Percentiles rank a stretch among this genome's conserved stretches.
phyloP scores from a whole-genome alignment of 768 basidiomycete species.

The Coprinopsis cinerea region DNA sequence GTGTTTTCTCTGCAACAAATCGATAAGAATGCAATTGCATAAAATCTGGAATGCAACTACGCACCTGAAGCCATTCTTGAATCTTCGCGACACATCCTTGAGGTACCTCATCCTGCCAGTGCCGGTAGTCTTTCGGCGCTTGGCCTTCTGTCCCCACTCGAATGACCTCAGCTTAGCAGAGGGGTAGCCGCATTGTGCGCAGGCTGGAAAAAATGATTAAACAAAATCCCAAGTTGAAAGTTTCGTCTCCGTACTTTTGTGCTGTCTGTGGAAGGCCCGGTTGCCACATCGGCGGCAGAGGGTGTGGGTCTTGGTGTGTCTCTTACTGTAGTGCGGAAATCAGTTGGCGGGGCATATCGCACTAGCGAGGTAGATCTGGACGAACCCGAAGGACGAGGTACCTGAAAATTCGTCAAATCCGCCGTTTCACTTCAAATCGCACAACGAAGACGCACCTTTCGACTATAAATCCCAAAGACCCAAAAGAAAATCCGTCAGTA shows the following conservation, averaged over 20 bases:
- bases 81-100: conserved; percentile 87
- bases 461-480: conserved; percentile 42
- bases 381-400: conserved; percentile 94
- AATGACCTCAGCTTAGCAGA: conserved; percentile 92
- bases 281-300: conserved; percentile 96
- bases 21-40: background rate
- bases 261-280: conserved; percentile 96
- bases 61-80: conserved; percentile 98
- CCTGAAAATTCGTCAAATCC: conserved; percentile 45
- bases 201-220: conserved; percentile 46
- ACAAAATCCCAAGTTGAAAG: background rate
- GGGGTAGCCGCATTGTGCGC: conserved; percentile 95
- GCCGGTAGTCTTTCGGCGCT: conserved; percentile 99
- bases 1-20: conserved; percentile 69
- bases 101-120: conserved; percentile 94
- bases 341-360: background rate
- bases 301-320: conserved; percentile 95
- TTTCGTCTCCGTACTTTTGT: conserved; percentile 68
- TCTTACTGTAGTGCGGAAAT: conserved; percentile 58
- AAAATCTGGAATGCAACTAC: conserved; percentile 15
- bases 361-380: conserved; percentile 16
- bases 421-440: conserved; percentile 2
- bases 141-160: conserved; percentile 98
- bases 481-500: conserved; percentile 10
- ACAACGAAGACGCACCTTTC: conserved; percentile 59